Base-by-base conservation (phyloP, 345 rosid genomes). In the Gossypium stocksii region DNA sequence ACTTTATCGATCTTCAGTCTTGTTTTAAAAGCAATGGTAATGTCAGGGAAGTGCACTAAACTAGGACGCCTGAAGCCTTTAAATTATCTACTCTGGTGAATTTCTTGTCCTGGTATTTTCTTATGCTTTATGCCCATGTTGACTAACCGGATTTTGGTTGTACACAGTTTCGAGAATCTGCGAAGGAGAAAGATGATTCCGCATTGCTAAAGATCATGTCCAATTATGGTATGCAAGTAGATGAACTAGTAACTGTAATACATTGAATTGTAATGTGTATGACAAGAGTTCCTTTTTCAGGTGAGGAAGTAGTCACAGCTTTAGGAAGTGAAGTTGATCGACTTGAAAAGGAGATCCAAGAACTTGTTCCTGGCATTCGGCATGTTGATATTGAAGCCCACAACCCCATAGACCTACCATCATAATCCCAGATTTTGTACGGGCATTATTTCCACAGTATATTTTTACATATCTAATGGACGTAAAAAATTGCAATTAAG, bases 351-450 rank as follows among this genome's bases (percentile, higher is more conserved):
- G 97, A 95, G 86, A 95, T 95, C 48, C 98, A 90, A 65, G 96
- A 91, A 67, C 93, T 95, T 77, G 98, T 93, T 74, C 99, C 99
- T 0, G 99, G 99, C 52, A 89, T 95, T 75, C 92, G 91, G 44
- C 98, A 95, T 45, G 99, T 95, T 2, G 99, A 95, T 83, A 95
- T 95, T 2, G 99, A 95, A 84, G 99, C 96, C 68, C 99, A 95
- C 84, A 93, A 93, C 80, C 99, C 98, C 43, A 19, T 72, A 45
- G 91, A 84, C 20, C 75, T 80, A 64, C 53, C 79, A 25, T 82
- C 74, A 34, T 82, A 77, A 85, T 78, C 64, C 75, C 27, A 12
- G 22, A 63, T 68, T 34, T 41, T n/a, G n/a, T 57, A 25, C 9
- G 20, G 13, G 19, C 61, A 41, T 43, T 48, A 11, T 29, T 11